These are phyloP conservation scores for Pleurostoma richardsiae DNA, from an alignment of 2,329 filamentous ascomycete species.

Conservation along the genomic window DNA sequence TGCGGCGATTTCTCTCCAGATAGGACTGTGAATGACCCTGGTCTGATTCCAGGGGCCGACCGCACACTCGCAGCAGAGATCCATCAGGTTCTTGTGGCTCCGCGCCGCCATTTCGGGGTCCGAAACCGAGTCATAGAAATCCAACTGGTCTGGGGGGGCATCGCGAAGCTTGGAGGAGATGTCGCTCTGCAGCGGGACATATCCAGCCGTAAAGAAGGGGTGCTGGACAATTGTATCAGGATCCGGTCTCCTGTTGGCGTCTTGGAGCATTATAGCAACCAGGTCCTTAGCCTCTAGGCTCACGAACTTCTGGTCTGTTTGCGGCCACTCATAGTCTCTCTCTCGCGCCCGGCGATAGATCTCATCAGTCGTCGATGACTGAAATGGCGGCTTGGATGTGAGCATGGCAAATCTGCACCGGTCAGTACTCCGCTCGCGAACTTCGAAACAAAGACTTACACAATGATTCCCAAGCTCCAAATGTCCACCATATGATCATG, in stretches of 20 bases:
- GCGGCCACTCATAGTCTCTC: slow-evolving; percentile 77
- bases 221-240: slow-evolving; percentile 77
- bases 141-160: slow-evolving; percentile 48
- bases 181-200: slow-evolving; percentile 59
- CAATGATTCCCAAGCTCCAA: slow-evolving; percentile 97
- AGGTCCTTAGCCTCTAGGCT: slow-evolving; percentile 73
- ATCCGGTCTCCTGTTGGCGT: slow-evolving; percentile 68
- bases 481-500: slow-evolving; percentile 98
- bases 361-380: slow-evolving; percentile 82
- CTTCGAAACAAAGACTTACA: slow-evolving; percentile 46
- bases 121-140: slow-evolving; percentile 50
- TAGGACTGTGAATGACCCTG: slow-evolving; percentile 46
- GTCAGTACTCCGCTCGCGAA: slow-evolving; percentile 15
- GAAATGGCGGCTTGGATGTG: slow-evolving; percentile 92
- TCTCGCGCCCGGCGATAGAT: slow-evolving; percentile 70
- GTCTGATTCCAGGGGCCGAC: slow-evolving; percentile 50
- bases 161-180: slow-evolving; percentile 56
- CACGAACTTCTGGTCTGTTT: slow-evolving; percentile 62
- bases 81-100: slow-evolving; percentile 47
- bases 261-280: slow-evolving; percentile 69
- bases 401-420: slow-evolving; percentile 79
- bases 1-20: slow-evolving; percentile 63
- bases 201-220: slow-evolving; percentile 72
- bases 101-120: slow-evolving; percentile 36
- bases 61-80: slow-evolving; percentile 52